Evolutionary conservation across 768 basidiomycete genomes (phyloP), one percentile per base, ranked within the genome.

Genomic region (Lepiota venenata): DNA sequence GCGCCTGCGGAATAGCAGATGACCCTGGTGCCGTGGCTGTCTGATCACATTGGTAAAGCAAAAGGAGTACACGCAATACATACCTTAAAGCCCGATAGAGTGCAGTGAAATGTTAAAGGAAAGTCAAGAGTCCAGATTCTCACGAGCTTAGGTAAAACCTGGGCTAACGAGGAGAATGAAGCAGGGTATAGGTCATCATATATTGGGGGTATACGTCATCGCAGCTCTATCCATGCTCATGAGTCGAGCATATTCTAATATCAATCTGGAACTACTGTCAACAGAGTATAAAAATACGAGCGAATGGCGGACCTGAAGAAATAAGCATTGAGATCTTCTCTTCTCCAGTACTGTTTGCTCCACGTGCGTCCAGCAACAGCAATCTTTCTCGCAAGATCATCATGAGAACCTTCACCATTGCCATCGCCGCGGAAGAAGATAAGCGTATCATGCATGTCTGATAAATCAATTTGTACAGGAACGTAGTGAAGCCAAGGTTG

Each of bases 401-500:
- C 85, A 56, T 89, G 85, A 0, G 72, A 80, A 6, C 73, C 73
- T 18, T 74, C 69, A 8, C 80, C 79, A 27, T 75, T 64, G 0
- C 76, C 76, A 51, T 78, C 75, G 0, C 87, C 85, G 0, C 81
- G 78, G 66, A 91, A 91, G 73, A 93, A 92, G 1, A 80, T 70
- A 32, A 89, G 76, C 1, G 80, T 69, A 60, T 91, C 90, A 67
- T 84, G 80, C 8, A 92, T 62, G 63, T 91, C 87, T 0, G 78
- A 72, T 22, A 84, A 76, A 57, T 84, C 82, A 0, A 80, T 63
- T 59, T 84, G 81, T 9, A 89, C 70, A 1, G 88, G 87, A 11
- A 89, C 73, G 59, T 85, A 91, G 65, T 91, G 88, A 9, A 88
- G 72, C 86, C 87, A 88, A 0, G 87, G 84, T 27, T 71, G 75